Conservation (phyloP, 805 yeast species). For the Saturnispora dispora region DNA sequence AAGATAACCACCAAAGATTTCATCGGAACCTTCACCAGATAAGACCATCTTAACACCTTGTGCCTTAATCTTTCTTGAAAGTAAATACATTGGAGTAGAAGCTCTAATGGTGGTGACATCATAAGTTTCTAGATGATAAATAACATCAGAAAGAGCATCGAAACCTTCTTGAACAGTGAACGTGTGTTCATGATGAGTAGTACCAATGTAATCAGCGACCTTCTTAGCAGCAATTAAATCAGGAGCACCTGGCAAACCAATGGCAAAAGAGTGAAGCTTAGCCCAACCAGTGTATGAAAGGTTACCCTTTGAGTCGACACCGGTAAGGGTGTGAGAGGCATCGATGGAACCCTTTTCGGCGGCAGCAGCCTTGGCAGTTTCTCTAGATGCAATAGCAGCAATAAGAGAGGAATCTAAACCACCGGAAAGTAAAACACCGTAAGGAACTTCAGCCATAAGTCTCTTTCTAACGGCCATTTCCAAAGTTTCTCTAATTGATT, state of each 20-base stretch:
- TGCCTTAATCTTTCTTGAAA: constrained; percentile 95
- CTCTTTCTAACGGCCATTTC: constrained; percentile 97
- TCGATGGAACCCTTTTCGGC: constrained; percentile 37
- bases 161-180: constrained; percentile 95
- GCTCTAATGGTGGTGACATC: constrained; percentile 99
- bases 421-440: constrained; percentile 94
- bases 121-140: constrained; percentile 91
- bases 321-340: constrained; percentile 65
- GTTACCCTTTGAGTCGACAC: constrained; percentile 85
- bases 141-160: constrained; percentile 91
- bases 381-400: constrained; percentile 96
- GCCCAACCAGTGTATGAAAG: constrained; percentile 69
- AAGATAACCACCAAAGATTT: constrained; percentile 96
- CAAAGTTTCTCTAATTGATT: constrained; percentile 62
- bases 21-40: constrained; percentile 99
- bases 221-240: constrained; percentile 93
- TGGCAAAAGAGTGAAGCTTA: constrained; percentile 88
- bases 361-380: constrained; percentile 70
- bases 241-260: constrained; percentile 97
- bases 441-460: constrained; percentile 99
- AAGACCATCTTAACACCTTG: constrained; percentile 99
- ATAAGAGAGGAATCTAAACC: constrained; percentile 95
- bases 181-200: constrained; percentile 95
- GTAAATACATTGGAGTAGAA: constrained; percentile 96
- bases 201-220: constrained; percentile 93